Evolutionary conservation across 306 rosid genomes (phyloP).

Genomic region (Heteromeles arbutifolia): DNA sequence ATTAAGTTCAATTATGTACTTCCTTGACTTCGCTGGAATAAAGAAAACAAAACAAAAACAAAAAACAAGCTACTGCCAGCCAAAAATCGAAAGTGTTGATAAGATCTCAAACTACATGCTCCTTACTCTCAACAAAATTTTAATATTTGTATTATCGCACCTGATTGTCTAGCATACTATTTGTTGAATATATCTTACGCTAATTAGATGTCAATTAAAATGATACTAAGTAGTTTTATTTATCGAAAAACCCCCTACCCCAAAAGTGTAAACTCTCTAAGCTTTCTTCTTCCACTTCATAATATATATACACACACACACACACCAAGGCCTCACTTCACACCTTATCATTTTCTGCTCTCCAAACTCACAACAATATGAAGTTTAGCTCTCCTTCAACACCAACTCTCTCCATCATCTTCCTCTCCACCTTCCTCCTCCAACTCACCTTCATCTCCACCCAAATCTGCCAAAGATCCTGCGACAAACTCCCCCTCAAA

Average conservation of each 20-base stretch:
- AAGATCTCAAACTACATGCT: not conserved
- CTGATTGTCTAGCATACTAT: not conserved
- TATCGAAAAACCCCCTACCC: not conserved
- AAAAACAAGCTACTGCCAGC: not conserved
- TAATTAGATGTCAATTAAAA: too few relatives aligned
- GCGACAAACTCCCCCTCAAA: slow-evolving; percentile 46
- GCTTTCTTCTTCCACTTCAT: not conserved
- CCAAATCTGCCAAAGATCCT: slow-evolving; percentile 64
- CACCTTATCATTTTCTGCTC: not conserved
- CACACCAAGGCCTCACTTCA: slow-evolving; percentile 14
- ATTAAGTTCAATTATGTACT: not conserved
- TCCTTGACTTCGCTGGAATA: too few relatives aligned
- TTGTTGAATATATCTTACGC: too few relatives aligned
- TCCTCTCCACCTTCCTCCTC: slow-evolving; percentile 13
- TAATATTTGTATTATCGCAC: not conserved
- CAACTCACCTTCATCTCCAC: slow-evolving; percentile 15
- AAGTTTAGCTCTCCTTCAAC: slow-evolving; percentile 1
- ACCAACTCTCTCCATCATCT: slow-evolving; percentile 6
- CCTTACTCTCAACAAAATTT: not conserved
- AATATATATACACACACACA: not conserved
- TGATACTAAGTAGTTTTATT: not conserved
- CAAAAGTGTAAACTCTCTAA: not conserved
- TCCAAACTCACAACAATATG: not conserved
- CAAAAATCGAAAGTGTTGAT: not conserved
- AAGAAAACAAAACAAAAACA: too few relatives aligned